phyloP scores from a whole-genome alignment of 352 stramenopile genomes.

The Phytophthora pinifolia region DNA sequence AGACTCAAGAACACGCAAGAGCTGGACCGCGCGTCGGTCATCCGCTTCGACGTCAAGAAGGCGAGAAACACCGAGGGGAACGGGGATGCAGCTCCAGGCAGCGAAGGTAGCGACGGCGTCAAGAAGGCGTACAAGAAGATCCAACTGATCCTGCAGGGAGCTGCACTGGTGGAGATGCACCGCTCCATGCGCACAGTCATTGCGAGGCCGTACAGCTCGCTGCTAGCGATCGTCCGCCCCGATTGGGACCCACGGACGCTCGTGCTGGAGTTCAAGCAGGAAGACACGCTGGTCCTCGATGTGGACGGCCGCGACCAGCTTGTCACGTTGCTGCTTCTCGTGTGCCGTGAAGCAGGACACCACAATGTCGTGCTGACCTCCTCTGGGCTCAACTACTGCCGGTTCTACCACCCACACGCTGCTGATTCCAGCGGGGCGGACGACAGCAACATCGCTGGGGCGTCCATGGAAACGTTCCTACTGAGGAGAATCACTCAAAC shows the following conservation, averaged over 20 bases:
- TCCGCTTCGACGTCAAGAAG: constrained; percentile 73
- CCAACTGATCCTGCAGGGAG: constrained; percentile 67
- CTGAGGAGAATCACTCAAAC: constrained; percentile 52
- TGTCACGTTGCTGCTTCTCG: constrained; percentile 61
- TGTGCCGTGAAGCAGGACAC: constrained; percentile 58
- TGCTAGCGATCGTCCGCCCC: constrained; percentile 52
- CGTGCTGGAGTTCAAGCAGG: constrained; percentile 65
- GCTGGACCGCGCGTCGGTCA: constrained; percentile 54
- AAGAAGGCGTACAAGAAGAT: constrained; percentile 48
- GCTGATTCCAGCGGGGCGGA: constrained; percentile 26
- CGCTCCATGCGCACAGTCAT: constrained; percentile 59
- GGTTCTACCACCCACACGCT: constrained; percentile 60
- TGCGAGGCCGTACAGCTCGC: constrained; percentile 49
- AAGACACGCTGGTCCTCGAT: constrained; percentile 53
- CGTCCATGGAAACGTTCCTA: constrained; percentile 59
- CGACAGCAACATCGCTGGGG: constrained; percentile 20
- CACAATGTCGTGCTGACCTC: constrained; percentile 49
- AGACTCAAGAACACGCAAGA: constrained; percentile 59
- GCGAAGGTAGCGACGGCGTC: constrained; percentile 27
- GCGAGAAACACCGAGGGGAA: constrained; percentile 14
- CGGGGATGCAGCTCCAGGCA: constrained; percentile 19
- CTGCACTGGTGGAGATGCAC: constrained; percentile 63
- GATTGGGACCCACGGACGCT: constrained; percentile 60
- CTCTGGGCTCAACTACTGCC: constrained; percentile 47
- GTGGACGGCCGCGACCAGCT: constrained; percentile 64